Base-by-base conservation (phyloP, 2,329 filamentous ascomycete species). In the Grosmannia clavigera region DNA sequence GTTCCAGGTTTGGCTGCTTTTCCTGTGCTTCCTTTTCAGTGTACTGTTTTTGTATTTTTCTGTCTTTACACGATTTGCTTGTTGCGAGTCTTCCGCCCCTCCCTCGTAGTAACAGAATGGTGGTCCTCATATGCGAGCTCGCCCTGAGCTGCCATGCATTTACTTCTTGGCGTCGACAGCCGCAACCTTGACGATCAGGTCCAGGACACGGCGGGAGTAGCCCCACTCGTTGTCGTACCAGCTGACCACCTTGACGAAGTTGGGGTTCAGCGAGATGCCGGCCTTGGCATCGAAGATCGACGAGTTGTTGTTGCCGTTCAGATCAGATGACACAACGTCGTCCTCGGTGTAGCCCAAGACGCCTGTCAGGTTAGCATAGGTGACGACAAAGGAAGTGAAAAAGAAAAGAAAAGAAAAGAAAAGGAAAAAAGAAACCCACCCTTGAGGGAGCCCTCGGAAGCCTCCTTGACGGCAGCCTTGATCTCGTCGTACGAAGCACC, bases 211-310 rank as follows among this genome's bases (percentile, higher is more conserved):
- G 81, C 92, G 92, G 77, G 89, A 95, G 88, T 99, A 97, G 73
- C 92, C 94, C 91, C 92, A 96, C 85, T 97, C 92, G 84, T 97
- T 97, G 84, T 96, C 91, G 80, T 96, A 96, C 94, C 92, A 97
- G 71, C 86, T 86, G 75, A 96, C 88, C 65, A 99, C 84, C 88
- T 99, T 99, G 84, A 96, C 86, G 76, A 97, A 97, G 86, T 96
- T 92, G 72, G 91, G 78, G 86, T 97, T 99, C 70, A 99, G 87
- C 67, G 92, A 88, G 79, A 99, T 97, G 84, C 94, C 94, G 64
- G 94, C 94, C 88, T 96, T 95, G 77, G 91, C 92, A 76, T 99
- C 94, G 78, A 99, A 96, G 84, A 97, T 95, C 80, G 92, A 96
- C 68, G 92, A 96, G 85, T 85, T 78, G 75, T 80, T 83, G 82